phyloP scores from a whole-genome alignment of 352 stramenopile genomes.

The Thraustochytrium striatum region DNA sequence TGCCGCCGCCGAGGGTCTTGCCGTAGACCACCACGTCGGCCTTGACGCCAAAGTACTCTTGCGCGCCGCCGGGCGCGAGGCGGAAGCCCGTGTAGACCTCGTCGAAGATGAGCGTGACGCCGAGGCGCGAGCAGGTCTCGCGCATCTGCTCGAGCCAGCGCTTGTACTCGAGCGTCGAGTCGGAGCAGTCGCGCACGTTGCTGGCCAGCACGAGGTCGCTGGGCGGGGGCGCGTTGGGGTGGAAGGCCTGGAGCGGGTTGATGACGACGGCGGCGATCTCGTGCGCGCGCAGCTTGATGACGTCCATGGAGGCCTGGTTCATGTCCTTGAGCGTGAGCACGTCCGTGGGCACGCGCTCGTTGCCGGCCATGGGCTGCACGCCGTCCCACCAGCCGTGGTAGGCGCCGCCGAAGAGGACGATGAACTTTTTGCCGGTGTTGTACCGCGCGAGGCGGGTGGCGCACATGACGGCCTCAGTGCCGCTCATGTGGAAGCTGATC shows the following conservation, averaged over 20 bases:
- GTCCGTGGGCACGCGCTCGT: slow-evolving; percentile 51
- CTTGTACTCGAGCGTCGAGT: slow-evolving; percentile 49
- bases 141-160: slow-evolving; percentile 51
- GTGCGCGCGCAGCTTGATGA: slow-evolving; percentile 37
- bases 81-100: slow-evolving; percentile 56
- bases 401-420: slow-evolving; percentile 50
- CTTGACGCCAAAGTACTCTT: slow-evolving; percentile 55
- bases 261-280: slow-evolving; percentile 54
- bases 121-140: slow-evolving; percentile 30
- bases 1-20: slow-evolving; percentile 53
- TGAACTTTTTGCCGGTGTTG: slow-evolving; percentile 53
- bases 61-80: slow-evolving; percentile 51
- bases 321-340: slow-evolving; percentile 55
- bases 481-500: slow-evolving; percentile 54
- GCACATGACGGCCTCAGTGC: slow-evolving; percentile 56
- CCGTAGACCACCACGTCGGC: slow-evolving; percentile 54
- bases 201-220: slow-evolving; percentile 52
- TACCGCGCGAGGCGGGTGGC: slow-evolving; percentile 50
- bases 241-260: slow-evolving; percentile 53
- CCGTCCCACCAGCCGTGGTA: slow-evolving; percentile 55
- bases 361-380: slow-evolving; percentile 52
- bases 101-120: slow-evolving; percentile 53
- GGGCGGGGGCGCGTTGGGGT: slow-evolving; percentile 52
- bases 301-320: slow-evolving; percentile 43
- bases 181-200: slow-evolving; percentile 44